A percentile compares a stretch with the other conserved stretches of the same genome.
These are phyloP conservation scores for Theileria annulata DNA, from an alignment of 169 alveolate species.

Conservation along the genomic window DNA sequence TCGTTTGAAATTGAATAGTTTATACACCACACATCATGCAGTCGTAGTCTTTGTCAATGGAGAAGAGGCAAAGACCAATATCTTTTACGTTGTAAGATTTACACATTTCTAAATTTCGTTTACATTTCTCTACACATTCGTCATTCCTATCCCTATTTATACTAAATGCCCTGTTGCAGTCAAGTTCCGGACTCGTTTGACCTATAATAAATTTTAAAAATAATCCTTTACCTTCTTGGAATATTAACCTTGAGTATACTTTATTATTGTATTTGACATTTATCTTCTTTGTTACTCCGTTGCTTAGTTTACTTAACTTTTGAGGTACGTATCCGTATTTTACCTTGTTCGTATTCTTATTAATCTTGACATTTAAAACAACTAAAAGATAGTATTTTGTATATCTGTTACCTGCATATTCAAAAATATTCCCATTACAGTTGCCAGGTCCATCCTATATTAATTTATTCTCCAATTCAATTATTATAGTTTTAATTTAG, in stretches of 20 bases:
- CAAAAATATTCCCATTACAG: constrained; percentile 19
- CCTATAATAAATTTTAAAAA: not conserved
- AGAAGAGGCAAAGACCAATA: constrained; percentile 9
- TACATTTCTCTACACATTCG: constrained; percentile 10
- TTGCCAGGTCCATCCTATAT: constrained; percentile 14
- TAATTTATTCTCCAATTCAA: not conserved
- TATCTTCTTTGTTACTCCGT: constrained; percentile 1
- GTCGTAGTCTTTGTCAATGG: constrained; percentile 6
- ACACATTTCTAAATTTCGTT: constrained; percentile 6
- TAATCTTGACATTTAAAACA: constrained; percentile 11
- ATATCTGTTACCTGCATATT: constrained; percentile 14
- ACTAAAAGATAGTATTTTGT: not conserved
- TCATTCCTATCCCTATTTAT: constrained; percentile 1
- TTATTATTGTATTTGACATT: constrained; percentile 14
- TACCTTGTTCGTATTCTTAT: not conserved
- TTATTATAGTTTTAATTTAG: not conserved
- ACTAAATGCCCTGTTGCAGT: constrained; percentile 12
- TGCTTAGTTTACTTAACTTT: not conserved
- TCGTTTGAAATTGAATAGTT: constrained; percentile 65
- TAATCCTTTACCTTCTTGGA: constrained; percentile 1
- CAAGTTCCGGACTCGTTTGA: not conserved
- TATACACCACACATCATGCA: constrained; percentile 29
- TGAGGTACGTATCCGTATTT: constrained; percentile 1
- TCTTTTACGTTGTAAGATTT: not conserved
- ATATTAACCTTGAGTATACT: constrained; percentile 6